phyloP scores from a whole-genome alignment of 225 moss, liverwort and hornwort genomes.

The Polytrichum commune region DNA sequence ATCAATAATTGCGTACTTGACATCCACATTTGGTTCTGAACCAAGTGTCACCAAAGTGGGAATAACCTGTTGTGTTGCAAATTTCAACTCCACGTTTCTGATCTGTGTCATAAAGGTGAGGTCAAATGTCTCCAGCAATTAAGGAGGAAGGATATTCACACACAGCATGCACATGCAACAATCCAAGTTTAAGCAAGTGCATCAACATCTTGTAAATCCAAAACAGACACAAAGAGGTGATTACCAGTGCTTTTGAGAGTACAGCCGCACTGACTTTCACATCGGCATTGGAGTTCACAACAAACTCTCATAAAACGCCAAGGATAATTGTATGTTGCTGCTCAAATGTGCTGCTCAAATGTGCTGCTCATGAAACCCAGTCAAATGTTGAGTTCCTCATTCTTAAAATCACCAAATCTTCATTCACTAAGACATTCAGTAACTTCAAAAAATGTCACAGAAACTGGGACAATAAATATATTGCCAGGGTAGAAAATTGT shows the following conservation, averaged over 20 bases:
- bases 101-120: constrained; percentile 34
- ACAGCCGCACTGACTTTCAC: constrained; percentile 90
- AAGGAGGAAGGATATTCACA: too few species aligned
- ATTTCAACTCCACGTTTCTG: constrained; percentile 83
- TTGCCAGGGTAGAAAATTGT: too few species aligned
- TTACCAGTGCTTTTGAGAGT: constrained; percentile 79
- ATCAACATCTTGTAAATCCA: too few species aligned
- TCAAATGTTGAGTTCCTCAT: neutral
- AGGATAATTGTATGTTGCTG: constrained; percentile 82
- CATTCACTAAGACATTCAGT: too few species aligned
- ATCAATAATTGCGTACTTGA: constrained; percentile 93
- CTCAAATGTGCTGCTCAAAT: constrained; percentile 87
- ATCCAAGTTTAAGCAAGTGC: too few species aligned
- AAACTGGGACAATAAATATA: too few species aligned
- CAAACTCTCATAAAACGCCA: constrained; percentile 89
- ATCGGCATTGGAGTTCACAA: constrained; percentile 80
- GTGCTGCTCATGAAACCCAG: constrained; percentile 5
- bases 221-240: constrained; percentile 4
- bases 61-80: constrained; percentile 87
- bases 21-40: constrained; percentile 92
- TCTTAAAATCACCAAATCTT: too few species aligned
- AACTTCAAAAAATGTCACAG: too few species aligned
- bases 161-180: too few species aligned
- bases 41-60: constrained; percentile 93
- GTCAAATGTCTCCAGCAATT: too few species aligned